Base-by-base conservation (phyloP, 1,139 yeast species). In the Entelexis sorbosivorans region DNA sequence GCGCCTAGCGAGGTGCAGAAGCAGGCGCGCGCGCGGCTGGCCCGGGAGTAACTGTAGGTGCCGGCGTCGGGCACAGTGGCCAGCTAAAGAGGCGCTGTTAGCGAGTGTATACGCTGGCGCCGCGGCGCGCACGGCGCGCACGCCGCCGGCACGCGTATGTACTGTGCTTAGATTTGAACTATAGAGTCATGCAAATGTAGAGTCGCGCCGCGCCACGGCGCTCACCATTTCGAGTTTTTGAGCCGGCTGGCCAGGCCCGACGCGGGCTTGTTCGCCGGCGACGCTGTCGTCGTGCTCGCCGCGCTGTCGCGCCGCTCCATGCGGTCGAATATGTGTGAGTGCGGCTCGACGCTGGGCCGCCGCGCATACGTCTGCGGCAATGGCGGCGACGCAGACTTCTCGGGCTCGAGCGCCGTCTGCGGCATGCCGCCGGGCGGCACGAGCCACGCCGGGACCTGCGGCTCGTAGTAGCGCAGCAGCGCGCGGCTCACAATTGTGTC, bases 401-500 rank as follows among this genome's bases (percentile, higher is more conserved):
- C 47, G 13, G 17, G n/a, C 16, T 11, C 40, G 17, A 24, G 17
- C 8, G 8, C n/a, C 36, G 20, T 32, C 14, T 42, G 29, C 22
- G 45, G 33, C 26, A 46, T 10, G 20, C 51, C 43, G 19, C 51
- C 51, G 2, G 51, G 51, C 19, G 45, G 53, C 17, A 40, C 29
- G 43, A 59, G 56, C 62, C 62, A 59, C 7, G 44, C 34, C 6
- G 62, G 62, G 7, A 52, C 48, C 16, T 52, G 55, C 13, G 58
- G 56, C 22, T 48, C 60, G 51, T 68, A 68, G 59, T 53, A 66
- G 46, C 61, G 57, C 11, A 63, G 61, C 48, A 68, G 54, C 6
- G 70, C 69, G 43, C 67, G 60, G 48, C 66, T 64, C 10, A 68
- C 55, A 8, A 65, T 64, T 0, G 71, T 68, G 47, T 67, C 69